These are phyloP conservation scores for Ophiobolus disseminans DNA, from an alignment of 2,329 filamentous ascomycete species.

Conservation along the genomic window DNA sequence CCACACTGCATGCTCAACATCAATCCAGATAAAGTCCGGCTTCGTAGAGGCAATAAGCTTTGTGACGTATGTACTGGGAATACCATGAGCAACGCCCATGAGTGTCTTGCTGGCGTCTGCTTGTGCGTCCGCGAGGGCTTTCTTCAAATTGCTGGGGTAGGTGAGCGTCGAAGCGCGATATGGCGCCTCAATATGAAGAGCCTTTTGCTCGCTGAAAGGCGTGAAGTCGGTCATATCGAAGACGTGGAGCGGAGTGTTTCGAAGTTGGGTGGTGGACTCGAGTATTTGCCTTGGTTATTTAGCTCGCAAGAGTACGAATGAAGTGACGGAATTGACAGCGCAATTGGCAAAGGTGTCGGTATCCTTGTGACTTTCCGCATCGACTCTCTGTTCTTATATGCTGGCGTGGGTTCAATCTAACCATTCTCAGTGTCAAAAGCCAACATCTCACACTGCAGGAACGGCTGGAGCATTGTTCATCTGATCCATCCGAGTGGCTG, in stretches of 20 bases:
- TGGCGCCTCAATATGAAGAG: slow-evolving; percentile 29
- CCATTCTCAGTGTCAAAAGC: too few species aligned
- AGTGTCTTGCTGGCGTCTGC: slow-evolving; percentile 32
- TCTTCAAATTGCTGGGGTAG: slow-evolving; percentile 27
- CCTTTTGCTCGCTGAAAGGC: slow-evolving; percentile 32
- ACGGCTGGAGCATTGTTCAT: too few species aligned
- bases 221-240: slow-evolving; percentile 25
- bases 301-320: too few species aligned
- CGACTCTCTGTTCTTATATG: too few species aligned
- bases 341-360: too few species aligned
- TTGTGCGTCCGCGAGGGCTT: slow-evolving; percentile 30
- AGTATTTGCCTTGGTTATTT: too few species aligned
- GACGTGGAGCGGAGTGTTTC: not conserved
- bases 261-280: too few species aligned
- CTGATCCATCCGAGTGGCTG: too few species aligned
- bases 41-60: slow-evolving; percentile 36
- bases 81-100: slow-evolving; percentile 35
- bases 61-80: slow-evolving; percentile 34
- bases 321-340: too few species aligned
- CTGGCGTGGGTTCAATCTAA: too few species aligned
- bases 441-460: too few species aligned
- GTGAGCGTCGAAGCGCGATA: slow-evolving; percentile 33
- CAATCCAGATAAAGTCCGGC: slow-evolving; percentile 37
- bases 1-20: slow-evolving; percentile 40
- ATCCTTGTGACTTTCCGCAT: too few species aligned